Base-by-base conservation (phyloP, 75 land plant species). In the Azolla pinnata region DNA sequence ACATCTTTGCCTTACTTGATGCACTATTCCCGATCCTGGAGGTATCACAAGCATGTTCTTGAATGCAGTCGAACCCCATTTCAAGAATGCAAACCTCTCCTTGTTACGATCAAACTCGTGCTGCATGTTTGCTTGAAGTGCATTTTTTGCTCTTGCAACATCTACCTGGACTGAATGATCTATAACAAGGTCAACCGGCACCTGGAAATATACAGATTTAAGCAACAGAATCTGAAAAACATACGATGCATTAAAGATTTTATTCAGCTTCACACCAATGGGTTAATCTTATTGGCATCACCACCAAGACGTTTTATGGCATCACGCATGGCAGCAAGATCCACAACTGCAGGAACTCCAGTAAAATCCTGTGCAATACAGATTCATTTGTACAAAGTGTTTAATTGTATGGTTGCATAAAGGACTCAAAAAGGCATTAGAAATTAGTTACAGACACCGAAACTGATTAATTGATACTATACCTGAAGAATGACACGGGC, bases 131-230 rank as follows among this genome's bases (percentile, higher is more conserved):
- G 63, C 52, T 56, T 79, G 88, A 14, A 85, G 73, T 31, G 93
- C 93, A 79, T 88, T 80, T 52, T 77, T 77, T 35, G 77, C 50
- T 38, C 81, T 71, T 12, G 90, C 81, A 14, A 88, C 93, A 75
- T 88, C 93, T 49, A 88, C 93, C 54, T 88, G 93, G 35, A 88
- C 93, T 24, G 93, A 88, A 40, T 88, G 93, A 54, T 88, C 93
- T 66, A 88, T 69, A 46, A 88, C 93, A 65, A 88, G 90, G 54
- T 88, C 93, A 24, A 88, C 93, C 14, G 93, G 93, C 54, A 88
- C 82, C 93, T 88, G n/a, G n/a, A n/a, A n/a, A n/a, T n/a, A n/a
- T n/a, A n/a, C n/a, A n/a, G n/a, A n/a, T n/a, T n/a, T n/a, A n/a
- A n/a, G n/a, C n/a, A n/a, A n/a, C n/a, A n/a, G n/a, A n/a, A n/a